phyloP scores from a whole-genome alignment of 2,329 filamentous ascomycete species.

The Fonsecaea erecta region DNA sequence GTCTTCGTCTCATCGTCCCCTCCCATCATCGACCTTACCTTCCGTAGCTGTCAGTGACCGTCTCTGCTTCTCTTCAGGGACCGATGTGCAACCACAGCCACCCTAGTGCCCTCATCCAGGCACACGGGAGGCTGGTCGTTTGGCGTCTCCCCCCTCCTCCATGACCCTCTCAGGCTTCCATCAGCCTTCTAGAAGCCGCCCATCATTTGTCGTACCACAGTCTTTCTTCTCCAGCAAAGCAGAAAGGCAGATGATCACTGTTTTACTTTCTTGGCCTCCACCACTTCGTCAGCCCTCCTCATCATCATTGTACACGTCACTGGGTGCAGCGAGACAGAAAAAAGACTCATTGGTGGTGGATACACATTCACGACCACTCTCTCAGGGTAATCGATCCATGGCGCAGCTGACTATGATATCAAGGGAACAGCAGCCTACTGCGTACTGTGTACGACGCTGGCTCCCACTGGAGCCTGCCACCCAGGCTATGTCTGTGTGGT shows the following conservation, averaged over 20 bases:
- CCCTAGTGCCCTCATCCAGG: not conserved
- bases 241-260: constrained; percentile 1
- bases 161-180: constrained; percentile 14
- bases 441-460: too few species aligned
- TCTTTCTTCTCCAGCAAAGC: constrained; percentile 1
- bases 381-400: not conserved
- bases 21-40: not conserved
- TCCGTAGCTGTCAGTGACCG: not conserved
- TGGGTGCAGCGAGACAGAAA: not conserved
- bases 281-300: not conserved
- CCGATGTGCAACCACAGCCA: not conserved
- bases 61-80: not conserved
- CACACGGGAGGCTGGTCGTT: not conserved
- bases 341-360: not conserved
- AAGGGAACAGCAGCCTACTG: not conserved
- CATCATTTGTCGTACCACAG: constrained; percentile 5
- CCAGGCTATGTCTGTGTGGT: not conserved
- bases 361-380: not conserved
- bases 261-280: constrained; percentile 9
- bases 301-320: constrained; percentile 2
- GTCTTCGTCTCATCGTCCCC: not conserved
- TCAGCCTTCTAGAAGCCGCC: constrained; percentile 29
- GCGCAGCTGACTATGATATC: constrained; percentile 8
- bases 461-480: not conserved
- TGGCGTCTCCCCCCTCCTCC: not conserved